phyloP scores from a whole-genome alignment of 805 yeast genomes.

The Millerozyma acaciae region DNA sequence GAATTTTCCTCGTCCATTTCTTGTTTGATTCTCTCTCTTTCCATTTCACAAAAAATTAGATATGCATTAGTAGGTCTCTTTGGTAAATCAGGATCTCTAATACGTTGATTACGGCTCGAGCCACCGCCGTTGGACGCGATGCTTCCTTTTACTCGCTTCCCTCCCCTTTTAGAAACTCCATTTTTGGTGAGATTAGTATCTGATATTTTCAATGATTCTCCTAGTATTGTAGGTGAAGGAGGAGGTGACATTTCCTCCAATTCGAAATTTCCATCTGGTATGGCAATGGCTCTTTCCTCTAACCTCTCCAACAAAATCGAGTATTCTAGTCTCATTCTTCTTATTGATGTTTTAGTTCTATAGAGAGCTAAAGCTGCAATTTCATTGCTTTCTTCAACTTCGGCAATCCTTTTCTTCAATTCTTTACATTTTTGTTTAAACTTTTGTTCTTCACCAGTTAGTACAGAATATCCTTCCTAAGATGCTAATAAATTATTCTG shows the following conservation, averaged over 20 bases:
- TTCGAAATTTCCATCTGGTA: constrained; percentile 23
- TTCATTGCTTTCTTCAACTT: constrained; percentile 76
- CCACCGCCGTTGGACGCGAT: constrained; percentile 17
- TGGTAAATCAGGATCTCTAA: constrained; percentile 81
- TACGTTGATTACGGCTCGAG: constrained; percentile 29
- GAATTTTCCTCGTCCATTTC: constrained; percentile 51
- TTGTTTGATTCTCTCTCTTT: constrained; percentile 66
- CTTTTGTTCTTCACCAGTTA: constrained; percentile 26
- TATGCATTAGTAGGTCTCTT: constrained; percentile 90
- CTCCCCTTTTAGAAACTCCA: constrained; percentile 16
- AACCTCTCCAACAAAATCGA: constrained; percentile 74
- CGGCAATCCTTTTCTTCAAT: constrained; percentile 61
- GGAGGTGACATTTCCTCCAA: constrained; percentile 39
- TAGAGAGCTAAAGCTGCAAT: constrained; percentile 69
- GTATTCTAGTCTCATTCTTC: constrained; percentile 79
- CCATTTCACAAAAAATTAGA: constrained; percentile 79
- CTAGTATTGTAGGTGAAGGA: constrained; percentile 34
- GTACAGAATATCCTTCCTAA: not conserved
- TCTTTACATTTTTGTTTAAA: constrained; percentile 68
- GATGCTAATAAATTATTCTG: not conserved
- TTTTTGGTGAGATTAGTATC: constrained; percentile 17
- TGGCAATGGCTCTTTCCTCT: constrained; percentile 48
- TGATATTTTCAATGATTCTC: constrained; percentile 24
- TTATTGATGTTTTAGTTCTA: constrained; percentile 70
- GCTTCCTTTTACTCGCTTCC: constrained; percentile 14